phyloP scores from a whole-genome alignment of 2,329 filamentous ascomycete genomes.

The Sordariomycetes sp. region DNA sequence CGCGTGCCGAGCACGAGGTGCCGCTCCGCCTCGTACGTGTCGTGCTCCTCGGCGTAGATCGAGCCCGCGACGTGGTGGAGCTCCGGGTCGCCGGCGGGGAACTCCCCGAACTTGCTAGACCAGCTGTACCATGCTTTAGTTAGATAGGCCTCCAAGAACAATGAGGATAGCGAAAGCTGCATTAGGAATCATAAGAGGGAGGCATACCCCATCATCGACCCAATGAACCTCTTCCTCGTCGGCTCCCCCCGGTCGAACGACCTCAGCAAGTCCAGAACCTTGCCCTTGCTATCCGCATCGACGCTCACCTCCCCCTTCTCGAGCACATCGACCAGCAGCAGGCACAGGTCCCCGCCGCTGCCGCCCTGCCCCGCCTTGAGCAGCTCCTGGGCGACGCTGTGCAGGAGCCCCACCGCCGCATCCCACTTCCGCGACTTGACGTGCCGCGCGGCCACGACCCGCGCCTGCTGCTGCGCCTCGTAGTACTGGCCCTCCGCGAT shows the following conservation, averaged over 20 bases:
- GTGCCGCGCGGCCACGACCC: constrained; percentile 88
- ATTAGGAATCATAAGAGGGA: constrained; percentile 6
- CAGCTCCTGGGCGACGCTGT: constrained; percentile 72
- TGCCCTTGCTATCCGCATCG: constrained; percentile 63
- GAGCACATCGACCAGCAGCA: constrained; percentile 85
- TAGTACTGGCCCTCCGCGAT: constrained; percentile 91
- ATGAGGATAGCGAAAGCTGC: neutral
- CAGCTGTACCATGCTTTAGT: constrained; percentile 34
- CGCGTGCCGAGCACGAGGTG: constrained; percentile 83
- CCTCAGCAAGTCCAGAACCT: constrained; percentile 67
- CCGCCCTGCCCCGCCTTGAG: constrained; percentile 89
- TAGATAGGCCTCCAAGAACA: neutral
- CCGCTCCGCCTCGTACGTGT: constrained; percentile 85
- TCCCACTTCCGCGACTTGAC: constrained; percentile 78
- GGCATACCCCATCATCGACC: constrained; percentile 65
- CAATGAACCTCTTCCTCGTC: constrained; percentile 84
- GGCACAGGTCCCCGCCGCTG: constrained; percentile 80
- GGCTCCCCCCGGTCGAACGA: constrained; percentile 78
- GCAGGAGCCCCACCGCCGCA: constrained; percentile 79
- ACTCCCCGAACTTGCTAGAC: constrained; percentile 77
- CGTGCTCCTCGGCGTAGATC: constrained; percentile 85
- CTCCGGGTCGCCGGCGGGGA: constrained; percentile 85
- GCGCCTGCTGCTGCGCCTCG: constrained; percentile 96
- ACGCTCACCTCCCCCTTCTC: constrained; percentile 72
- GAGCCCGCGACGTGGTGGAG: constrained; percentile 85